A percentile compares a stretch with the other conserved stretches of the same genome.
Conservation (phyloP, 179 eudicot genomes). For the Patellifolia procumbens region DNA sequence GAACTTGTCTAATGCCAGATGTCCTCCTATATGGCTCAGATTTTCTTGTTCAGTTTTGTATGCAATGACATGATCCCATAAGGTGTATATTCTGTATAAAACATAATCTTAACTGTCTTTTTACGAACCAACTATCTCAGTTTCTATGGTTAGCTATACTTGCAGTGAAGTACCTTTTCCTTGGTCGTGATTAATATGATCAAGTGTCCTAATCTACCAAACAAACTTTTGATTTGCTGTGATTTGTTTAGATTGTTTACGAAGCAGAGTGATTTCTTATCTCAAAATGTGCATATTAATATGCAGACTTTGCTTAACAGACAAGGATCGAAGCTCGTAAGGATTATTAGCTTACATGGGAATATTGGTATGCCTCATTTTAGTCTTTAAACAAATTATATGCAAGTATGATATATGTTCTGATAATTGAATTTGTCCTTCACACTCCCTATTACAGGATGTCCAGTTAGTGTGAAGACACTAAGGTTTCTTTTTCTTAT, state of each 20-base stretch:
- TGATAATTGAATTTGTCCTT: constrained; percentile 5
- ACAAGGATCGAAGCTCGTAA: constrained; percentile 30
- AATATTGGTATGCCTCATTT: constrained; percentile 27
- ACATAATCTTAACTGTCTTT: neutral
- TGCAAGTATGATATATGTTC: neutral
- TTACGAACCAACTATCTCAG: neutral
- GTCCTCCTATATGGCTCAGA: neutral
- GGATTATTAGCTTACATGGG: constrained; percentile 25
- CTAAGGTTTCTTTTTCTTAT: constrained; percentile 32
- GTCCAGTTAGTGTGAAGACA: constrained; percentile 24
- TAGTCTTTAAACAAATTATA: neutral
- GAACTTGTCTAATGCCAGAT: neutral
- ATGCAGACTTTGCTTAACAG: constrained; percentile 36
- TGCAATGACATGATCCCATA: neutral
- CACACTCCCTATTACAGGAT: constrained; percentile 33
- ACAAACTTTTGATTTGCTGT: neutral
- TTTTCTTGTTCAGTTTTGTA: neutral
- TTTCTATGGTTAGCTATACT: neutral
- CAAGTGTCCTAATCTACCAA: neutral
- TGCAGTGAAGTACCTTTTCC: neutral
- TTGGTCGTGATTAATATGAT: neutral
- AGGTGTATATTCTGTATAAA: no score
- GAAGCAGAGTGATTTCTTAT: neutral
- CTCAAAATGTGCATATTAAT: constrained; percentile 2
- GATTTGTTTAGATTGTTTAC: neutral